Conservation (phyloP, 352 stramenopile genomes). For the Paralagenidium karlingii region DNA sequence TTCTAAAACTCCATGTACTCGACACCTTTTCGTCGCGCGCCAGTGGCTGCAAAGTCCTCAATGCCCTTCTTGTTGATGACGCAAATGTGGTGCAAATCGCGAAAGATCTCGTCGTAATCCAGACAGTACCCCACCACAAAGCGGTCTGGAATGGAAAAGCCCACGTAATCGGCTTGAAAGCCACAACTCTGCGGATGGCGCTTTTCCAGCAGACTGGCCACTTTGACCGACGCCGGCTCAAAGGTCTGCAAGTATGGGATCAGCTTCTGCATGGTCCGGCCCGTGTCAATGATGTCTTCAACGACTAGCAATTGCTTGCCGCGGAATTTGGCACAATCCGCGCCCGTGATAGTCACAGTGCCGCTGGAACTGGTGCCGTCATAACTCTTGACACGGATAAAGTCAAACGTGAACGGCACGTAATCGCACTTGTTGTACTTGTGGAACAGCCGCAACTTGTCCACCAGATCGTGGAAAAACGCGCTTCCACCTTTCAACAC, state of each 20-base stretch:
- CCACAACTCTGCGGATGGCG: constrained; percentile 78
- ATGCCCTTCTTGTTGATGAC: constrained; percentile 90
- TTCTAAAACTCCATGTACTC: no score
- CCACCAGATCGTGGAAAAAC: constrained; percentile 84
- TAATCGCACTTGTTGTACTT: constrained; percentile 84
- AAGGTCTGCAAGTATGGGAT: constrained; percentile 77
- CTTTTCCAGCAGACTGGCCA: constrained; percentile 92
- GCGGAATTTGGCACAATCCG: constrained; percentile 76
- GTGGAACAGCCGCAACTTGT: constrained; percentile 72
- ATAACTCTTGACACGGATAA: constrained; percentile 93
- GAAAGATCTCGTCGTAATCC: constrained; percentile 96
- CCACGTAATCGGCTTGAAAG: constrained; percentile 91
- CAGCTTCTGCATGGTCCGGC: constrained; percentile 87
- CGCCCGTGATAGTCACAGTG: constrained; percentile 85
- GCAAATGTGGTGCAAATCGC: constrained; percentile 93
- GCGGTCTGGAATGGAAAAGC: constrained; percentile 93
- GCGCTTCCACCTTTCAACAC: constrained; percentile 85
- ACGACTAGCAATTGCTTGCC: constrained; percentile 90
- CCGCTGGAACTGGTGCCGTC: constrained; percentile 84
- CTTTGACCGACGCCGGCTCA: constrained; percentile 73
- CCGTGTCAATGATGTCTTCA: constrained; percentile 98
- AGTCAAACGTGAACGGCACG: constrained; percentile 90
- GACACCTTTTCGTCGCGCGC: no score
- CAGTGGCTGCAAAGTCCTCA: constrained; percentile 7
- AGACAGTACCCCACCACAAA: constrained; percentile 94